These are phyloP conservation scores for Vicia sativa DNA, from an alignment of 306 rosid species.

Conservation along the genomic window DNA sequence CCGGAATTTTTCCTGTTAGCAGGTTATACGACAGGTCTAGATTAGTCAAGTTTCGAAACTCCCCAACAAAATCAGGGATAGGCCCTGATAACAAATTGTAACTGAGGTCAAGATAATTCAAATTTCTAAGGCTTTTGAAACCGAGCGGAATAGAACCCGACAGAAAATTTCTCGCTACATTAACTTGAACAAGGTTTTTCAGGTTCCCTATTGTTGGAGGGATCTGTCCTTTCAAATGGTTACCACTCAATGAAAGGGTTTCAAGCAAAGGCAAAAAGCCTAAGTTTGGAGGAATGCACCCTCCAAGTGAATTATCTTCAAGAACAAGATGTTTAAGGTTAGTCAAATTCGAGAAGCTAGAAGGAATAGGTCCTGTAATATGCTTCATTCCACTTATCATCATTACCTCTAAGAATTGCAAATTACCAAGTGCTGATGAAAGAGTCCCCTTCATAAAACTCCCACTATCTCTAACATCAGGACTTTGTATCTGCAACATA, in stretches of 20 bases:
- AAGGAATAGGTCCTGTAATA: constrained; percentile 78
- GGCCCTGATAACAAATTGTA: constrained; percentile 65
- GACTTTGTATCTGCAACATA: constrained; percentile 73
- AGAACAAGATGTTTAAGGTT: constrained; percentile 72
- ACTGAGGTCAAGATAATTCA: constrained; percentile 84
- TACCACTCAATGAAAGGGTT: constrained; percentile 69
- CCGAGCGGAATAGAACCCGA: constrained; percentile 68
- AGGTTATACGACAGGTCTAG: constrained; percentile 81
- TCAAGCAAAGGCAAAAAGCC: constrained; percentile 71
- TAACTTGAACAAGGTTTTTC: constrained; percentile 61
- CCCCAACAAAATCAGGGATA: constrained; percentile 70
- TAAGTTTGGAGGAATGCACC: constrained; percentile 77
- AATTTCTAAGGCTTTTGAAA: constrained; percentile 50
- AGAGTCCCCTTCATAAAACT: constrained; percentile 82
- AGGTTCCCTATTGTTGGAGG: constrained; percentile 73
- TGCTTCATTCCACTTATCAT: constrained; percentile 77
- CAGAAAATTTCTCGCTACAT: constrained; percentile 67
- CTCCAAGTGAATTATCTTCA: constrained; percentile 77
- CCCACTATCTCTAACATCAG: constrained; percentile 45
- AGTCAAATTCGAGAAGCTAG: constrained; percentile 64
- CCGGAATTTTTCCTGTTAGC: constrained; percentile 68
- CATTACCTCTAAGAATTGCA: constrained; percentile 83
- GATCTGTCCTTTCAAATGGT: constrained; percentile 73
- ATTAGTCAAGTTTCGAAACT: constrained; percentile 54
- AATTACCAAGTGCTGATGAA: constrained; percentile 71